Base-by-base conservation (phyloP, 495 filamentous ascomycete genomes). In the Aspergillus ostianus region DNA sequence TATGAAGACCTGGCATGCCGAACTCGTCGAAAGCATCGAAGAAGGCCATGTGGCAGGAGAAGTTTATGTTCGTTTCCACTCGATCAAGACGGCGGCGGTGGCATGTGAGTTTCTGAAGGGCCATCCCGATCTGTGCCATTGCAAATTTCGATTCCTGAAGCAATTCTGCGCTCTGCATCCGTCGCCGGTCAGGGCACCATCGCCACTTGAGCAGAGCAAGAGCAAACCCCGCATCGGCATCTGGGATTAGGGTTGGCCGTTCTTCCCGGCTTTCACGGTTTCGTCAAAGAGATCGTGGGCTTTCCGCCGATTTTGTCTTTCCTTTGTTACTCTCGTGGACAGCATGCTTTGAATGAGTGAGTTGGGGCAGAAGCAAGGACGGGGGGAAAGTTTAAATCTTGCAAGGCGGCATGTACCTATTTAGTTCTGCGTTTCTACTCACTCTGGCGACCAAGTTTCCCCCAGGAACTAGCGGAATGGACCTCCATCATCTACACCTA, bases 41-140 rank as follows among this genome's bases (percentile, higher is more conserved):
- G 67, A 70, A n/a, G 63, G 60, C 4, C 54, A 23, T 1, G 18
- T 8, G 10, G 46, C 32, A 18, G 59, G 62, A 0, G 60, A 64
- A 47, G 47, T 67, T 29, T 60, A 26, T 23, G 18, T 75, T 36
- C 69, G 66, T 1, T 74, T 75, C 53, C 55, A 68, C 47, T 75
- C 70, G 4, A 69, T 77, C 51, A 70, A 67, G 45, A 58, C 53
- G 27, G 71, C 72, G 2, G 46, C 59, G 0, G 41, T 18, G 29
- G 72, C 65, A 18, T 65, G 57, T 29, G 44, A 57, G 4, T 48
- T 60, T 2, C 55, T 74, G 30, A 32, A 47, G 0, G 26, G 12
- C 19, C 64, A 64, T 20, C 47, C 64, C 0, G 48, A 44, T 7
- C 59, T 71, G 5, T n/a, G 27, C 19, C 27, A 57, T 3, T 71